Evolutionary conservation across 306 rosid species (phyloP).

Genomic region (Carpinus viminea): DNA sequence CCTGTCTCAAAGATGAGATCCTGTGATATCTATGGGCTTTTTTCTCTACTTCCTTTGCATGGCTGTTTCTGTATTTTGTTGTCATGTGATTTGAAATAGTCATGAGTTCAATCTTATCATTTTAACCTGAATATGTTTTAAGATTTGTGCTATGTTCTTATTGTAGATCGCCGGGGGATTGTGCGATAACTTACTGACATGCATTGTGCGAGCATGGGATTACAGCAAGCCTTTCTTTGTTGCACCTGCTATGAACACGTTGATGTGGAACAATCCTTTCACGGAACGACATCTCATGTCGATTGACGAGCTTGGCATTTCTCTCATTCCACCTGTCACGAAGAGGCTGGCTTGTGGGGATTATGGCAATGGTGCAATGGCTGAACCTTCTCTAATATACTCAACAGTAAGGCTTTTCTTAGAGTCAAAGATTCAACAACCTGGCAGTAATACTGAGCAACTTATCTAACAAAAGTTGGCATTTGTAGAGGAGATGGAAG

Average conservation of each 20-base stretch:
- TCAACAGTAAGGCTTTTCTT: slow-evolving; percentile 78
- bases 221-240: slow-evolving; percentile 70
- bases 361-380: slow-evolving; percentile 97
- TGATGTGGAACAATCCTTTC: slow-evolving; percentile 74
- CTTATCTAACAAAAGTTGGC: background rate
- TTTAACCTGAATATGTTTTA: background rate
- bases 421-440: slow-evolving; percentile 58
- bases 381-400: slow-evolving; percentile 83
- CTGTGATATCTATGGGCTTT: background rate
- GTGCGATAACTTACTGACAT: slow-evolving; percentile 81
- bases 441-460: slow-evolving; percentile 37
- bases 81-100: background rate
- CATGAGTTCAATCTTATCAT: background rate
- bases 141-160: slow-evolving; percentile 18
- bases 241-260: slow-evolving; percentile 80
- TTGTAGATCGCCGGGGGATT: slow-evolving; percentile 76
- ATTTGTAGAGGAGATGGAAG: background rate
- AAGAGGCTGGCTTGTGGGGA: slow-evolving; percentile 86
- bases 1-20: background rate
- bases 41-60: background rate
- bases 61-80: background rate
- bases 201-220: slow-evolving; percentile 86
- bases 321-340: slow-evolving; percentile 68
- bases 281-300: slow-evolving; percentile 60
- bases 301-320: slow-evolving; percentile 70